These are phyloP conservation scores for Paralagenidium karlingii DNA, from an alignment of 352 stramenopile genomes.

Conservation along the genomic window DNA sequence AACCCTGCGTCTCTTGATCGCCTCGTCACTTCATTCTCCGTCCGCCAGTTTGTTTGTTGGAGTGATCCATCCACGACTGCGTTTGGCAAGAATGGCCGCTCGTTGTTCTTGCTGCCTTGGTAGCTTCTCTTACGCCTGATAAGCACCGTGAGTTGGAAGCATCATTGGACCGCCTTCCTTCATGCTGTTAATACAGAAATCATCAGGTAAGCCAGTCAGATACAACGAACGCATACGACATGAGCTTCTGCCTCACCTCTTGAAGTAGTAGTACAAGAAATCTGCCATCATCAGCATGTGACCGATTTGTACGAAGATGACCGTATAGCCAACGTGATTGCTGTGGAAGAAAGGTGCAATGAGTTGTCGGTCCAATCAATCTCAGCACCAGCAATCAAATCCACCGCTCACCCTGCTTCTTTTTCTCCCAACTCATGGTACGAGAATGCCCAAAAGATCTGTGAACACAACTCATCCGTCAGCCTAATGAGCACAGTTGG, in stretches of 20 bases:
- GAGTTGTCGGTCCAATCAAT: background rate
- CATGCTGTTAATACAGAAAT: conserved; percentile 30
- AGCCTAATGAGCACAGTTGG: background rate
- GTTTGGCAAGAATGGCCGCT: background rate
- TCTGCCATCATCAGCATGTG: conserved; percentile 98
- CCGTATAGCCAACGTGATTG: conserved; percentile 87
- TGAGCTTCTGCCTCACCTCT: conserved; percentile 70
- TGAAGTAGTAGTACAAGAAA: conserved; percentile 99
- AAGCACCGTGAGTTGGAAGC: conserved; percentile 76
- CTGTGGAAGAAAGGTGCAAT: background rate
- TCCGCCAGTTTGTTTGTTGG: background rate
- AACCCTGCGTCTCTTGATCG: no score
- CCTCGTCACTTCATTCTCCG: background rate
- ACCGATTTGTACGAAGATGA: conserved; percentile 96
- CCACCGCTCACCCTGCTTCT: conserved; percentile 42
- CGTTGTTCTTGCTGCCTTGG: background rate
- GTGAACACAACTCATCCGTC: background rate
- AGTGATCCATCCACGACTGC: background rate
- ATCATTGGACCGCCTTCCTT: conserved; percentile 83
- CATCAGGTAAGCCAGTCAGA: conserved; percentile 2
- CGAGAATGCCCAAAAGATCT: conserved; percentile 96
- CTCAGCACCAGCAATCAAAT: no score
- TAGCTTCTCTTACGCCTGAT: conserved; percentile 42
- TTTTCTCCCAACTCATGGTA: conserved; percentile 96
- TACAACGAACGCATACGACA: background rate